A percentile compares a stretch with the other conserved stretches of the same genome.
These are phyloP conservation scores for Colletotrichum lindemuthianum DNA, from an alignment of 2,329 filamentous ascomycete species.

Conservation along the genomic window DNA sequence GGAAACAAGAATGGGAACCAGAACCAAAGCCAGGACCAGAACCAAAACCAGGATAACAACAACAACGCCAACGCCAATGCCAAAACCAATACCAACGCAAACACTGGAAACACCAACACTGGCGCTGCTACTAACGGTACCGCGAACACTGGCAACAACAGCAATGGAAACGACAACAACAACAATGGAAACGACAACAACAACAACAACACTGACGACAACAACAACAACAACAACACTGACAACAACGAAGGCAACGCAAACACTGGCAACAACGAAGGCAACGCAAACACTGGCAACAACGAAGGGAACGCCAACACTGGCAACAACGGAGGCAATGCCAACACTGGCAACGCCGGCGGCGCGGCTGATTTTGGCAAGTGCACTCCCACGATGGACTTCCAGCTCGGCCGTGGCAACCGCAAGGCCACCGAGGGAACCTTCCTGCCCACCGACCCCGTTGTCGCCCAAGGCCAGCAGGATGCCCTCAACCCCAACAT, in stretches of 20 bases:
- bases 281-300: slow-evolving; percentile 11
- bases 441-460: slow-evolving; percentile 66
- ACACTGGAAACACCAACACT: slow-evolving; percentile 36
- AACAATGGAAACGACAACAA: slow-evolving; percentile 35
- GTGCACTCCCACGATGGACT: slow-evolving; percentile 64
- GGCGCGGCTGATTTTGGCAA: slow-evolving; percentile 58
- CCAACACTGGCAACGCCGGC: slow-evolving; percentile 42
- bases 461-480: slow-evolving; percentile 64
- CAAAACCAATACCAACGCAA: slow-evolving; percentile 3
- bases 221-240: slow-evolving; percentile 9
- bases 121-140: slow-evolving; percentile 19
- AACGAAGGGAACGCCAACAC: slow-evolving; percentile 39
- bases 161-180: slow-evolving; percentile 39
- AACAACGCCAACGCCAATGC: slow-evolving; percentile 29
- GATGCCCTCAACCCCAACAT: slow-evolving; percentile 72
- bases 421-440: slow-evolving; percentile 63
- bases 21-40: slow-evolving; percentile 10
- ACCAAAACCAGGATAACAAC: slow-evolving; percentile 12
- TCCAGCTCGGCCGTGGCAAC: slow-evolving; percentile 62
- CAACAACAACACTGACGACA: slow-evolving; percentile 13
- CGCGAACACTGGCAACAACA: slow-evolving; percentile 41
- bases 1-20: slow-evolving; percentile 25
- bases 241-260: slow-evolving; percentile 33
- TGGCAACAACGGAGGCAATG: slow-evolving; percentile 37
- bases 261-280: too few relatives aligned